Conservation (phyloP, 352 stramenopile species). For the Pythium guiyangense region DNA sequence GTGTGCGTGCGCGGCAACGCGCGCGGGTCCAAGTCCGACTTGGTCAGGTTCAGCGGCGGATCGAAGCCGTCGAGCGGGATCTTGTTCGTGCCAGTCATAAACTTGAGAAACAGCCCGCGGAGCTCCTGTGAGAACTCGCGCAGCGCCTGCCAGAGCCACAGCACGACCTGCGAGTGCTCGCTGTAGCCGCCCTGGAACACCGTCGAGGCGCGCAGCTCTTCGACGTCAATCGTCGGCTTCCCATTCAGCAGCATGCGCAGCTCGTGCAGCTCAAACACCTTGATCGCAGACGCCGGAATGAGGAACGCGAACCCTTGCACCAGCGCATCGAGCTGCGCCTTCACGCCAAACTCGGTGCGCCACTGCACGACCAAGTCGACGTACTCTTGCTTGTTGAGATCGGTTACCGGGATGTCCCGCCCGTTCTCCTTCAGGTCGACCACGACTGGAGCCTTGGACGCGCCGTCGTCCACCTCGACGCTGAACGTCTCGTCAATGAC, state of each 20-base stretch:
- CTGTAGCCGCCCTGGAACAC: constrained; percentile 82
- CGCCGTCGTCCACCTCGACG: constrained; percentile 37
- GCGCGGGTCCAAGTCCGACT: constrained; percentile 64
- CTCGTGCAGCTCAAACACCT: constrained; percentile 39
- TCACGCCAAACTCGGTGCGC: constrained; percentile 46
- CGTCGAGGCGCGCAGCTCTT: constrained; percentile 74
- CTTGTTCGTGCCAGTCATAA: constrained; percentile 81
- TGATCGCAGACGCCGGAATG: constrained; percentile 40
- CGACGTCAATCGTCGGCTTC: constrained; percentile 72
- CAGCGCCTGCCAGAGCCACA: constrained; percentile 85
- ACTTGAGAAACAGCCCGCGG: constrained; percentile 72
- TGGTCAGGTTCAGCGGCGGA: constrained; percentile 83
- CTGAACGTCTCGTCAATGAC: constrained; percentile 87
- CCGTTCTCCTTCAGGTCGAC: constrained; percentile 68
- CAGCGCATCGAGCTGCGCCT: constrained; percentile 55
- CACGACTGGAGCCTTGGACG: constrained; percentile 17
- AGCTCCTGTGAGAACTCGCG: constrained; percentile 56
- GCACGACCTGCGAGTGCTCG: constrained; percentile 64
- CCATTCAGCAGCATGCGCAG: constrained; percentile 44
- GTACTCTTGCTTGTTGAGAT: constrained; percentile 78
- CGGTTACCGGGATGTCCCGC: constrained; percentile 53
- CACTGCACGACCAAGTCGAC: constrained; percentile 61
- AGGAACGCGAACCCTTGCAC: constrained; percentile 44
- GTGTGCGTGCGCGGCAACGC: constrained; percentile 75
- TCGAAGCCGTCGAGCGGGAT: constrained; percentile 84